Conservation (phyloP, 1,284 basidiomycete genomes). For the Peniophora sp. region DNA sequence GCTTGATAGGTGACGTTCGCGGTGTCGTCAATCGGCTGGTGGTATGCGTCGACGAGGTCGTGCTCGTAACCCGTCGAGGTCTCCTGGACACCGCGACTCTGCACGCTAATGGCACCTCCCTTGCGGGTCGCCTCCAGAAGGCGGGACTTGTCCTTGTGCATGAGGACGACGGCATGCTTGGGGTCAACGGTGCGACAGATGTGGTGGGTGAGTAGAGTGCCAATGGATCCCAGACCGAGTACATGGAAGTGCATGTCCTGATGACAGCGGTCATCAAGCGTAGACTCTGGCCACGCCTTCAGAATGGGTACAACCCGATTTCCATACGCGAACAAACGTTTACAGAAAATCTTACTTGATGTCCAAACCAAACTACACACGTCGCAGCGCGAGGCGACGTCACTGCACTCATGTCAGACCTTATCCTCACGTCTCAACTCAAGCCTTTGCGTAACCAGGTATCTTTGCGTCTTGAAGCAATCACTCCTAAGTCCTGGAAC, state of each 20-base stretch:
- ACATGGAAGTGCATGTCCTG: slow-evolving; percentile 63
- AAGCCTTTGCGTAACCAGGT: no score
- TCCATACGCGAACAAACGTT: no score
- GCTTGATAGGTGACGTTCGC: not conserved
- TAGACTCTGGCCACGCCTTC: no score
- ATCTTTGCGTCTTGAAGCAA: no score
- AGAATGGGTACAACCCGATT: no score
- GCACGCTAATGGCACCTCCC: slow-evolving; percentile 34
- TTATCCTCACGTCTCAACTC: no score
- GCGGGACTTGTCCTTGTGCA: slow-evolving; percentile 43
- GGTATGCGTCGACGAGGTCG: slow-evolving; percentile 32
- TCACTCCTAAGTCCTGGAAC: no score
- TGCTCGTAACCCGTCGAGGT: slow-evolving; percentile 35
- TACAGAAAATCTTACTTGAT: no score
- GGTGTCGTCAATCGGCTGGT: not conserved
- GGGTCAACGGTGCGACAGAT: slow-evolving; percentile 52
- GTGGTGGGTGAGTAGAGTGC: slow-evolving; percentile 74
- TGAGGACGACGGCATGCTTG: slow-evolving; percentile 55
- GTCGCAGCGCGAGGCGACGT: no score
- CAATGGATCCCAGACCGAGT: slow-evolving; percentile 75
- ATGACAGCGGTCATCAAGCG: not conserved
- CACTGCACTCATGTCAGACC: no score
- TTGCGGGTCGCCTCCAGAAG: slow-evolving; percentile 22
- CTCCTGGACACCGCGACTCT: slow-evolving; percentile 36
- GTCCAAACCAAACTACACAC: no score